phyloP scores from a whole-genome alignment of 306 rosid species.

The Acacia confusa region DNA sequence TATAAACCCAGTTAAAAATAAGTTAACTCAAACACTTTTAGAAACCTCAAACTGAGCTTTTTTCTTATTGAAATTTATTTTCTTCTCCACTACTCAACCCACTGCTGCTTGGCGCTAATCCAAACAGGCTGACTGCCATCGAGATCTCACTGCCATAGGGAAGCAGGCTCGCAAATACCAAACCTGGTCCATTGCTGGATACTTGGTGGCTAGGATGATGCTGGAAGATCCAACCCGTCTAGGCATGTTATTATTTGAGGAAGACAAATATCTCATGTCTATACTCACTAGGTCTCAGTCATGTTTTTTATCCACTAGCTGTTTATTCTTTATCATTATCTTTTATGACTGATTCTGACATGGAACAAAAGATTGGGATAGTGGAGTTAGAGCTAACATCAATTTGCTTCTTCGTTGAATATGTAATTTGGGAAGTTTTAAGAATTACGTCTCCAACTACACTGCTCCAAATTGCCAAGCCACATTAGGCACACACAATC shows the following conservation, averaged over 20 bases:
- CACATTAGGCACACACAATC: background rate
- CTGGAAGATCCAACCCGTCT: constrained; percentile 73
- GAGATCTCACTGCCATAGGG: constrained; percentile 42
- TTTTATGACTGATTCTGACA: constrained; percentile 17
- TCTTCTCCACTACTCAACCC: no score
- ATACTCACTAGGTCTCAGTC: constrained; percentile 67
- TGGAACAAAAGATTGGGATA: background rate
- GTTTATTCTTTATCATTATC: background rate
- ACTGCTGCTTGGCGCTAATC: no score
- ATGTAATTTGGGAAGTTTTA: background rate
- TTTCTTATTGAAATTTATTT: no score
- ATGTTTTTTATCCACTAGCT: constrained; percentile 40
- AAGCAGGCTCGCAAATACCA: constrained; percentile 78
- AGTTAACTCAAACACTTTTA: no score
- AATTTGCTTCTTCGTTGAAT: constrained; percentile 8
- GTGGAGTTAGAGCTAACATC: background rate
- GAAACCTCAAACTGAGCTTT: no score
- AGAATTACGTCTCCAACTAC: background rate
- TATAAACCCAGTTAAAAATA: no score
- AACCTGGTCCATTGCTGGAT: constrained; percentile 80
- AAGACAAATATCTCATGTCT: constrained; percentile 62
- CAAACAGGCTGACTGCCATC: no score
- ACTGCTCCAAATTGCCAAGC: background rate
- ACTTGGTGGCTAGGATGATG: constrained; percentile 79
- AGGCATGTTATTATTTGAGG: constrained; percentile 66